Evolutionary conservation across 116 monocot species (phyloP).

Genomic region (Dioscorea cayenensis): DNA sequence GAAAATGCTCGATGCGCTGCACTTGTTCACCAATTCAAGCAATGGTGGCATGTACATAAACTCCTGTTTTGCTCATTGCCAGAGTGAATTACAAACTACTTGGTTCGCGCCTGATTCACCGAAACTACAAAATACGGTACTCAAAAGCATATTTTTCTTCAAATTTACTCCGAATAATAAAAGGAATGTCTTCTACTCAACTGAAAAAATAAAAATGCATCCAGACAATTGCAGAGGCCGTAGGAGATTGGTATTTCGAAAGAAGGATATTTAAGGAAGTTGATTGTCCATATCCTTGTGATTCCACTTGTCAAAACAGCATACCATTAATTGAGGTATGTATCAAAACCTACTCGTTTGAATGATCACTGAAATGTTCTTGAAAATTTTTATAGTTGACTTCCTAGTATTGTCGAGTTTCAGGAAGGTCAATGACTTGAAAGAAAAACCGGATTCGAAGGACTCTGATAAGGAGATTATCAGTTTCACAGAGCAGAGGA

Average conservation of each 20-base stretch:
- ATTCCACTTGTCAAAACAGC: constrained; percentile 48
- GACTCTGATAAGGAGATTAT: too few relatives aligned
- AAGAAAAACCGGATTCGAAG: too few relatives aligned
- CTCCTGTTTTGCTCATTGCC: constrained; percentile 89
- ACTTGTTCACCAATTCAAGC: constrained; percentile 9
- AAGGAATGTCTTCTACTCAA: too few relatives aligned
- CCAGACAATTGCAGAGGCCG: constrained; percentile 61
- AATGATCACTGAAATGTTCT: background rate
- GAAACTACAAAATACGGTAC: constrained; percentile 59
- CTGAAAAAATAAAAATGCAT: background rate
- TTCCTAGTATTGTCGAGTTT: too few relatives aligned
- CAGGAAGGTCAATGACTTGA: too few relatives aligned
- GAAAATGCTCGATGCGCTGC: constrained; percentile 55
- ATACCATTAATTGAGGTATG: background rate
- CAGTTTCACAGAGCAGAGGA: too few relatives aligned
- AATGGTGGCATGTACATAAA: constrained; percentile 67
- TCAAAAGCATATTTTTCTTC: background rate
- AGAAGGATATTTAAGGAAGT: constrained; percentile 33
- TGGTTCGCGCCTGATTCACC: constrained; percentile 68
- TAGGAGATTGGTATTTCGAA: constrained; percentile 91
- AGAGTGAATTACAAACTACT: constrained; percentile 72
- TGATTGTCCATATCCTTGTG: constrained; percentile 77
- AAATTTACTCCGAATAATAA: background rate
- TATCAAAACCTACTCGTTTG: background rate
- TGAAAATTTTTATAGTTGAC: too few relatives aligned